A percentile compares a stretch with the other conserved stretches of the same genome.
Conservation (phyloP, 176 grass and related monocot genomes). For the Stipa capillata region DNA sequence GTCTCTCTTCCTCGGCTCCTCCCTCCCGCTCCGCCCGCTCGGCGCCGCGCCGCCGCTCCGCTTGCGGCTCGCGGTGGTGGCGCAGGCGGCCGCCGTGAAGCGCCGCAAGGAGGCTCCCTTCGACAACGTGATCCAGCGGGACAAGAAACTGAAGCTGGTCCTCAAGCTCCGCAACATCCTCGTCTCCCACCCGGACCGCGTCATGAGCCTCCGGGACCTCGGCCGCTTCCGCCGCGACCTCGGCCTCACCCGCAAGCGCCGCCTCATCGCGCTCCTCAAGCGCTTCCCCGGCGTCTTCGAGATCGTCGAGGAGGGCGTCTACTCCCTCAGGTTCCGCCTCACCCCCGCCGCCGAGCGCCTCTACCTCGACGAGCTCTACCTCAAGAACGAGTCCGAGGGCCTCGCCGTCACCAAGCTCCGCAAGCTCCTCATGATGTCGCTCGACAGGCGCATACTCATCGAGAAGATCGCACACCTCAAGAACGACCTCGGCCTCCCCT, state of each 20-base stretch:
- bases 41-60: constrained; percentile 9
- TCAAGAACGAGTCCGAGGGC: constrained; percentile 78
- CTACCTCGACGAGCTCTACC: constrained; percentile 77
- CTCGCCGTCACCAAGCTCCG: constrained; percentile 63
- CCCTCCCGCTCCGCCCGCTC: constrained; percentile 6
- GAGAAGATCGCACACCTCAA: constrained; percentile 90
- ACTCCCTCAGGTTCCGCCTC: constrained; percentile 72
- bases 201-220: constrained; percentile 86
- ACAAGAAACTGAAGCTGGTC: constrained; percentile 96
- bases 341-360: constrained; percentile 72
- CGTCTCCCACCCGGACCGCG: constrained; percentile 56
- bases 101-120: constrained; percentile 81
- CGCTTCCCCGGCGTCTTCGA: constrained; percentile 79
- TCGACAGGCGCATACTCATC: constrained; percentile 56
- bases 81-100: constrained; percentile 69
- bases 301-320: constrained; percentile 86
- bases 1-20: constrained; percentile 34
- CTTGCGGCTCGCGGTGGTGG: constrained; percentile 31
- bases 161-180: constrained; percentile 92
- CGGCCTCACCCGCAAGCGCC: constrained; percentile 85
- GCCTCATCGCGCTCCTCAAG: constrained; percentile 85
- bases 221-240: constrained; percentile 87
- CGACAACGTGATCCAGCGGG: constrained; percentile 85
- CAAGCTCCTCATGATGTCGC: constrained; percentile 95
- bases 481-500: constrained; percentile 68